These are phyloP conservation scores for Nicotiana tabacum DNA, from an alignment of 257 asterid genomes.

Conservation along the genomic window DNA sequence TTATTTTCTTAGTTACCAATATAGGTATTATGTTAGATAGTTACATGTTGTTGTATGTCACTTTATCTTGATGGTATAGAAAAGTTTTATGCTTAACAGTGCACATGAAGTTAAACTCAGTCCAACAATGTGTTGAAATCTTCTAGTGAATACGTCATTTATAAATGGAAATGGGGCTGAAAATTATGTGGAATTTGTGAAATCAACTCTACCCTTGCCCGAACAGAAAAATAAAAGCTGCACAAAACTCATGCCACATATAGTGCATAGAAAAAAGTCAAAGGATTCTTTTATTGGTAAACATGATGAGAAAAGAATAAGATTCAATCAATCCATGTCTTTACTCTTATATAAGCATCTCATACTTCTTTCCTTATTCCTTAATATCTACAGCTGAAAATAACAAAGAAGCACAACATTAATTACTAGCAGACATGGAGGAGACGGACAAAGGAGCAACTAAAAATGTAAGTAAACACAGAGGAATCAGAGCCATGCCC, in stretches of 20 bases:
- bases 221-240: background rate
- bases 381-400: background rate
- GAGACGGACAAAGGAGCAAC: background rate
- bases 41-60: too few species aligned
- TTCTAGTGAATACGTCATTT: too few species aligned
- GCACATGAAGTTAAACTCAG: too few species aligned
- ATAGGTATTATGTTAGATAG: too few species aligned
- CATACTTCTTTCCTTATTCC: background rate
- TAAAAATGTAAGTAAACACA: conserved; percentile 12
- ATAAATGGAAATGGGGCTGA: too few species aligned
- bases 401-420: background rate
- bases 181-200: too few species aligned
- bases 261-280: background rate
- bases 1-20: too few species aligned
- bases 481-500: conserved; percentile 31
- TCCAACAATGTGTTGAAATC: too few species aligned
- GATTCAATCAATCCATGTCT: background rate
- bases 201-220: too few species aligned
- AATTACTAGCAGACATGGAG: background rate
- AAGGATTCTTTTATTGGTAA: background rate
- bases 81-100: too few species aligned
- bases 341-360: background rate
- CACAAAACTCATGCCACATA: background rate
- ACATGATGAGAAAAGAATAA: background rate
- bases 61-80: too few species aligned